A percentile compares a stretch with the other conserved stretches of the same genome.
Evolutionary conservation across 2,329 filamentous ascomycete species (phyloP).

Genomic region (Nemania sp.): DNA sequence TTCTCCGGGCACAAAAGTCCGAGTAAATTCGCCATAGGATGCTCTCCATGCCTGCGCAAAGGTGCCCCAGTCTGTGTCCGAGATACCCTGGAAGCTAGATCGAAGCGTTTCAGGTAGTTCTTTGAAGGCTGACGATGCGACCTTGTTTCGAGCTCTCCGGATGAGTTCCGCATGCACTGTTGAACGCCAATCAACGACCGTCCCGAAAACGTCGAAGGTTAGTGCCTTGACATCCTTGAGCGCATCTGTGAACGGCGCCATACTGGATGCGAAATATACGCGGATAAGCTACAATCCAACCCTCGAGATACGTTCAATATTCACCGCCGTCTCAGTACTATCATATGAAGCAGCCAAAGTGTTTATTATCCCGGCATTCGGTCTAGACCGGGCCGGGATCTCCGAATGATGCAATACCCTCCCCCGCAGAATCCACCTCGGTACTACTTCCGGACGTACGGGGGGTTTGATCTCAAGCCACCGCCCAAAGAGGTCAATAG

Average conservation of each 20-base stretch:
- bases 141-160: constrained; percentile 61
- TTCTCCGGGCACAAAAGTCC: constrained; percentile 59
- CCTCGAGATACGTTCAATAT: not conserved
- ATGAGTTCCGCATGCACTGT: constrained; percentile 72
- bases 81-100: constrained; percentile 62
- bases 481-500: not conserved
- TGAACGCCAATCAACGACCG: constrained; percentile 81
- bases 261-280: constrained; percentile 1
- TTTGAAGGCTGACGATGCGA: constrained; percentile 59
- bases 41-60: constrained; percentile 79
- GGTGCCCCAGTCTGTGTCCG: constrained; percentile 67
- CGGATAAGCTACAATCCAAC: not conserved
- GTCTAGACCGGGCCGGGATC: not conserved
- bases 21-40: constrained; percentile 72
- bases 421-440: constrained; percentile 24
- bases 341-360: not conserved
- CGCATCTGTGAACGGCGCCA: constrained; percentile 32
- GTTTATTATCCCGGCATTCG: not conserved
- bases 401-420: constrained; percentile 19
- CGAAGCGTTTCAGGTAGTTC: constrained; percentile 61
- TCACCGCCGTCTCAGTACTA: not conserved
- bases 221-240: constrained; percentile 65
- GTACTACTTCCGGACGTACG: not conserved
- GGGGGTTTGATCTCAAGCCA: not conserved
- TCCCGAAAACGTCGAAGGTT: constrained; percentile 83